Conservation (phyloP, 768 basidiomycete genomes). For the Favolaschia claudopus region DNA sequence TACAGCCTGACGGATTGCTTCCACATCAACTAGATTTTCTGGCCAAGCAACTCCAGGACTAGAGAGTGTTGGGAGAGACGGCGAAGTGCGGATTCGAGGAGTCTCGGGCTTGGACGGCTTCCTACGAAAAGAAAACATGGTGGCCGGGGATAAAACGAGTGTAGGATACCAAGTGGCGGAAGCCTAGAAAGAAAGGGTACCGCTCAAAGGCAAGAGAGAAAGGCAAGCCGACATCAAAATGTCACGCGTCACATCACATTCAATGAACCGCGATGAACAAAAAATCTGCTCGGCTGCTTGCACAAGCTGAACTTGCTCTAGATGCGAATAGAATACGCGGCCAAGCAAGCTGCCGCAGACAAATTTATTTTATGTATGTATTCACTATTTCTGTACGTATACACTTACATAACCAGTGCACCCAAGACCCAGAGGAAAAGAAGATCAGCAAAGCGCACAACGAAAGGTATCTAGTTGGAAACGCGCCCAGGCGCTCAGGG, state of each 20-base stretch:
- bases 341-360: too few relatives aligned
- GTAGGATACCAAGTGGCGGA: conserved; percentile 2
- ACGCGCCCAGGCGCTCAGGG: conserved; percentile 52
- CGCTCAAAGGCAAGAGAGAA: conserved; percentile 24
- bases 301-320: too few relatives aligned
- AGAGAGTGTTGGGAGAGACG: conserved; percentile 80
- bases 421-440: conserved; percentile 16
- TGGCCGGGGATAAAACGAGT: conserved; percentile 23
- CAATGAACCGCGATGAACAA: conserved; percentile 32
- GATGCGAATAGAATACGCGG: too few relatives aligned
- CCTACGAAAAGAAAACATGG: conserved; percentile 82
- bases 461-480: conserved; percentile 31
- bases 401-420: conserved; percentile 16
- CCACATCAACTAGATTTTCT: conserved; percentile 78
- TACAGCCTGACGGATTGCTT: conserved; percentile 62
- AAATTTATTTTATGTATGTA: too few relatives aligned
- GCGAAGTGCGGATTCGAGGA: conserved; percentile 70
- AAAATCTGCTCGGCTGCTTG: too few relatives aligned
- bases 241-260: conserved; percentile 25
- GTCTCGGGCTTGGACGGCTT: conserved; percentile 63
- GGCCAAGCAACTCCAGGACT: conserved; percentile 87
- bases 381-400: conserved; percentile 1
- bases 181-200: conserved; percentile 27
- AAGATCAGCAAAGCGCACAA: conserved; percentile 9
- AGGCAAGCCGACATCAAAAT: conserved; percentile 30